phyloP scores from a whole-genome alignment of 768 basidiomycete genomes.

The Leccinum ochraceum region DNA sequence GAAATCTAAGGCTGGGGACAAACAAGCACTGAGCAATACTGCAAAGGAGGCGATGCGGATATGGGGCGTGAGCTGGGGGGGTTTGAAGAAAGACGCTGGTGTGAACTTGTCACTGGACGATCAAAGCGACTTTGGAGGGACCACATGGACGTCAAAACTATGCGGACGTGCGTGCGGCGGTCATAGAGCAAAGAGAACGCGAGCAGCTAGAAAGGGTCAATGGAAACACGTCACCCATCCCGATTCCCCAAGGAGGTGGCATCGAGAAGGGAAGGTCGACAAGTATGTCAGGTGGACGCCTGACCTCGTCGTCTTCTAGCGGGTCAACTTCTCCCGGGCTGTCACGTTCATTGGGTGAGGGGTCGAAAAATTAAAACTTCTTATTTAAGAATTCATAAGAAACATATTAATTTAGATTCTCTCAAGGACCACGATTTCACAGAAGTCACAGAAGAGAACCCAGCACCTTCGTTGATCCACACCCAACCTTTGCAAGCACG shows the following conservation, averaged over 20 bases:
- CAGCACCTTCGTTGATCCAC: slow-evolving; percentile 54
- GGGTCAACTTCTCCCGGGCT: slow-evolving; percentile 30
- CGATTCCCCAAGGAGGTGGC: slow-evolving; percentile 31
- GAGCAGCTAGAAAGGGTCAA: slow-evolving; percentile 31
- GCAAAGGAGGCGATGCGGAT: slow-evolving; percentile 91
- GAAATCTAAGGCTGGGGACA: slow-evolving; percentile 76
- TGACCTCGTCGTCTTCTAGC: slow-evolving; percentile 25
- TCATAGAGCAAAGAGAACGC: slow-evolving; percentile 61
- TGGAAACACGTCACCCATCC: slow-evolving; percentile 33
- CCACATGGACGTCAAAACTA: slow-evolving; percentile 58
- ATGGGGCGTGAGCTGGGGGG: slow-evolving; percentile 75
- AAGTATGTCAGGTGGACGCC: slow-evolving; percentile 28
- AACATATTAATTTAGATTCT: slow-evolving; percentile 12
- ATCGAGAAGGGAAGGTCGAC: slow-evolving; percentile 28
- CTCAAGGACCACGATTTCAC: slow-evolving; percentile 35
- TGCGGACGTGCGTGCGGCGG: slow-evolving; percentile 76
- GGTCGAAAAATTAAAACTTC: not conserved
- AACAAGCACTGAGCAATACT: slow-evolving; percentile 80
- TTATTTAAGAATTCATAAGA: too few species aligned
- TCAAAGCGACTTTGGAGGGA: slow-evolving; percentile 40
- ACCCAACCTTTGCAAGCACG: slow-evolving; percentile 73
- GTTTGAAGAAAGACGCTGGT: slow-evolving; percentile 55
- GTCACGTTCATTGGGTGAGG: slow-evolving; percentile 37
- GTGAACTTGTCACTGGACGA: slow-evolving; percentile 39
- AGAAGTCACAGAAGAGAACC: slow-evolving; percentile 30